Base-by-base conservation (phyloP, 352 stramenopile species). In the Ophiocytium majus region DNA sequence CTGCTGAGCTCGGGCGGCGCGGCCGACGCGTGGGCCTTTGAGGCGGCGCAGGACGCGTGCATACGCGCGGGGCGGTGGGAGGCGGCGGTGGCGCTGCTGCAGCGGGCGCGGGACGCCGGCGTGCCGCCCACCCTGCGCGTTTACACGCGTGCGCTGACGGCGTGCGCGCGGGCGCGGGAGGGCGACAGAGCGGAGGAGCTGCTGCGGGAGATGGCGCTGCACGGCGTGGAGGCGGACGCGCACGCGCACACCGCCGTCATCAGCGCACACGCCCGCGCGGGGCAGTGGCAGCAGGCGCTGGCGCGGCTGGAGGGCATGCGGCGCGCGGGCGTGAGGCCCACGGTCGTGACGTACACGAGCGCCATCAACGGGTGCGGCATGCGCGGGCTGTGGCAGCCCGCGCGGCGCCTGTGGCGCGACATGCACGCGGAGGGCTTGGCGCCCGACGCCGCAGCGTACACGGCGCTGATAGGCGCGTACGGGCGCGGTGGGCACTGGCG, bases 331-430 rank as follows among this genome's bases (percentile, higher is more conserved):
- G 23, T 85, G 5, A 43, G 64, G 64, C 83, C 83, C 17, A 87
- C 79, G 10, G 80, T 81, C 10, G 76, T 85, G 28, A 85, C 83
- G 0, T 87, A 87, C 83, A 85, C 82, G 14, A 35, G 76, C 0
- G 85, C 85, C 1, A 76, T 89, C 0, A 86, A 63, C 0, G 86
- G 83, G 28, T 89, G 86, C 37, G 86, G 86, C 76, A 86, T 82
- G 80, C 78, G 66, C n/a, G 86, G 79, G 1, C 36, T 89, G 63
- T 89, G 86, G 86, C 34, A 82, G 28, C 64, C 82, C 31, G 83
- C 83, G 28, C 64, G 83, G 1, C 37, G 64, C 76, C 84, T 89
- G 63, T 64, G 87, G 43, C 50, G 82, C 50, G 82, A 89, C 31
- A 89, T 89, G 86, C 50, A 63, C 9, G 49, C 43, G 19, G 57